These are phyloP conservation scores for Eimeria sp. DNA, from an alignment of 169 alveolate species.

Conservation along the genomic window DNA sequence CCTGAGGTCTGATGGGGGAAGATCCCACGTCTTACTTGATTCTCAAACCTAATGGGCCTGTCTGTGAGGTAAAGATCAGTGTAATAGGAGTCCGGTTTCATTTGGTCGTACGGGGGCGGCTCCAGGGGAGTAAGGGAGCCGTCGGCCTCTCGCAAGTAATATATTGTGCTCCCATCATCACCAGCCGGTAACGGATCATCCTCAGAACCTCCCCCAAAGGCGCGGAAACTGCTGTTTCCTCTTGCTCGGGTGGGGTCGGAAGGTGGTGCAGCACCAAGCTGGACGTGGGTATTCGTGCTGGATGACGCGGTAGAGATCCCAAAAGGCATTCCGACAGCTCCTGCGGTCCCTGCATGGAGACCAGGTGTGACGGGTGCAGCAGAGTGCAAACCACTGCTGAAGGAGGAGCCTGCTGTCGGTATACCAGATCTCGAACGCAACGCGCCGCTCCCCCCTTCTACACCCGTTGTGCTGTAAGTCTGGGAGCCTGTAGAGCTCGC, in stretches of 20 bases:
- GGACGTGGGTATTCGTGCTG: neutral
- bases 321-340: neutral
- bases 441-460: neutral
- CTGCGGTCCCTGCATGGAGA: neutral
- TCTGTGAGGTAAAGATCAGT: slow-evolving; percentile 63
- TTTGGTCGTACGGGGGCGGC: slow-evolving; percentile 67
- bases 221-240: slow-evolving; percentile 72
- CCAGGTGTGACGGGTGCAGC: neutral
- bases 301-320: neutral
- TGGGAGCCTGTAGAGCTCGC: neutral
- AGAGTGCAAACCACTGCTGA: neutral
- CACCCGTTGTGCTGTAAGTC: neutral
- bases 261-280: neutral
- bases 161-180: neutral
- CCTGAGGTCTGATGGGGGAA: too few species aligned
- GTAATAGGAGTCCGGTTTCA: slow-evolving; percentile 73
- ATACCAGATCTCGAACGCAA: slow-evolving; percentile 1
- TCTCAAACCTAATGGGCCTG: slow-evolving; percentile 65
- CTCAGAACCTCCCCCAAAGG: slow-evolving; percentile 16
- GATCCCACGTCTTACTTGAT: slow-evolving; percentile 14
- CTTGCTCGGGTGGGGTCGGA: slow-evolving; percentile 31
- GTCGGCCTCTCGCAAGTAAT: slow-evolving; percentile 66
- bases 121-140: slow-evolving; percentile 60
- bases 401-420: neutral
- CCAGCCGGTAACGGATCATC: slow-evolving; percentile 10